Percentiles rank a stretch among this genome's conserved stretches.
Conservation (phyloP, 129 eudicot genomes). For the Mikania micrantha region DNA sequence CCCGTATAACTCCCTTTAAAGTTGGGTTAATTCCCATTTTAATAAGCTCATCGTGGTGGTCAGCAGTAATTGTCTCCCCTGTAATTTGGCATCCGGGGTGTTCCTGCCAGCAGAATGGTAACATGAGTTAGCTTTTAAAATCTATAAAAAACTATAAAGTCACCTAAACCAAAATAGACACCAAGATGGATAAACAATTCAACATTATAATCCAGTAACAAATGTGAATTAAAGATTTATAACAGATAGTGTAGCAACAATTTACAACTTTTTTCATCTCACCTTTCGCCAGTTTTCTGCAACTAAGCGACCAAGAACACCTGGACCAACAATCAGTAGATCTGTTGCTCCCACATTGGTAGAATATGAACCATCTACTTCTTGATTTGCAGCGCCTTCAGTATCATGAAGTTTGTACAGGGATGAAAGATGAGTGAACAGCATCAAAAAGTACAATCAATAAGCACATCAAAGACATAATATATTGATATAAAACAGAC, state of each 20-base stretch:
- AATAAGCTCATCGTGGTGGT: slow-evolving; percentile 84
- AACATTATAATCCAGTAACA: not conserved
- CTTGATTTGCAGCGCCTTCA: slow-evolving; percentile 45
- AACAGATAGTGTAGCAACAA: not conserved
- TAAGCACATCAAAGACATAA: not conserved
- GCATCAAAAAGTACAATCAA: not conserved
- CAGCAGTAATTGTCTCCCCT: slow-evolving; percentile 72
- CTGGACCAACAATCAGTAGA: slow-evolving; percentile 93
- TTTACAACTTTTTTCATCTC: not conserved
- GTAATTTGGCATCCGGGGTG: slow-evolving; percentile 67
- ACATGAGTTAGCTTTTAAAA: not conserved
- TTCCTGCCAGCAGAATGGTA: slow-evolving; percentile 45
- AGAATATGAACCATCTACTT: slow-evolving; percentile 35
- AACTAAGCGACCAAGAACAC: slow-evolving; percentile 87
- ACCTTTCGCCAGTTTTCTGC: slow-evolving; percentile 87
- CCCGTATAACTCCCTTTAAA: slow-evolving; percentile 44
- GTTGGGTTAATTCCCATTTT: slow-evolving; percentile 71
- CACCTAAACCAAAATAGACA: not conserved
- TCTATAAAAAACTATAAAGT: not conserved
- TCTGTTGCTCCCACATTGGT: slow-evolving; percentile 57
- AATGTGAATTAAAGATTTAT: not conserved
- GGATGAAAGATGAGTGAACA: not conserved
- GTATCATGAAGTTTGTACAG: slow-evolving; percentile 19
- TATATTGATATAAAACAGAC: not conserved
- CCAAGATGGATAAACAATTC: not conserved